A percentile compares a stretch with the other conserved stretches of the same genome.
Conservation (phyloP, 2,329 filamentous ascomycete species). For the Diaporthe capsici region DNA sequence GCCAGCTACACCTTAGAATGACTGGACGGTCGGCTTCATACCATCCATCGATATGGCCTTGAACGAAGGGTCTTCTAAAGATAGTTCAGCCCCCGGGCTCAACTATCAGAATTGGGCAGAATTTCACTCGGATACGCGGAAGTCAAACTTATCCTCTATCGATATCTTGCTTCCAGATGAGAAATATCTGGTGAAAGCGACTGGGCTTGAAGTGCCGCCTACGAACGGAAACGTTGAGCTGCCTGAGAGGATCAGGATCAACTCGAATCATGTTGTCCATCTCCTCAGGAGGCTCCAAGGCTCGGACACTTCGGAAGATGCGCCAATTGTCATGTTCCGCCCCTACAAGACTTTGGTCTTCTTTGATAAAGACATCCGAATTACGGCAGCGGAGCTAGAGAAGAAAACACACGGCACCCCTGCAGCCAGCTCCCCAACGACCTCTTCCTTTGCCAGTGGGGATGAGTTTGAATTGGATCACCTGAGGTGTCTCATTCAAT, state of each 20-base stretch:
- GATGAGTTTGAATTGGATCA: not conserved
- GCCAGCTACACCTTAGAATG: no score
- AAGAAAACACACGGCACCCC: no score
- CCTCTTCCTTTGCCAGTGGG: not conserved
- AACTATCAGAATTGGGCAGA: not conserved
- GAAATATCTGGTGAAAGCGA: rapidly evolving
- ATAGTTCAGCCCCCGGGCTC: not conserved
- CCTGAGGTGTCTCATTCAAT: not conserved
- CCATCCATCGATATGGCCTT: not conserved
- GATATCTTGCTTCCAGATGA: not conserved
- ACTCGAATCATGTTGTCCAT: not conserved
- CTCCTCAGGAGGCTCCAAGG: not conserved
- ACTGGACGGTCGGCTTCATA: no score
- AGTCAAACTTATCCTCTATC: not conserved
- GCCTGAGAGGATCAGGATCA: conserved; percentile 1
- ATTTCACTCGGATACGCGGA: not conserved
- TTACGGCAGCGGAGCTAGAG: not conserved
- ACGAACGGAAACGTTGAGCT: not conserved
- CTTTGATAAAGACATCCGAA: not conserved
- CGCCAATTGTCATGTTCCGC: not conserved
- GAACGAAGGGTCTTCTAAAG: not conserved
- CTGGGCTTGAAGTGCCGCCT: not conserved
- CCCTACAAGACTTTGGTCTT: not conserved
- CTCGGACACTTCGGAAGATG: not conserved
- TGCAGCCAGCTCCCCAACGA: not conserved